Percentiles rank a stretch among this genome's conserved stretches.
Evolutionary conservation across 495 filamentous ascomycete species (phyloP).

Genomic region (Xylaria acuta): DNA sequence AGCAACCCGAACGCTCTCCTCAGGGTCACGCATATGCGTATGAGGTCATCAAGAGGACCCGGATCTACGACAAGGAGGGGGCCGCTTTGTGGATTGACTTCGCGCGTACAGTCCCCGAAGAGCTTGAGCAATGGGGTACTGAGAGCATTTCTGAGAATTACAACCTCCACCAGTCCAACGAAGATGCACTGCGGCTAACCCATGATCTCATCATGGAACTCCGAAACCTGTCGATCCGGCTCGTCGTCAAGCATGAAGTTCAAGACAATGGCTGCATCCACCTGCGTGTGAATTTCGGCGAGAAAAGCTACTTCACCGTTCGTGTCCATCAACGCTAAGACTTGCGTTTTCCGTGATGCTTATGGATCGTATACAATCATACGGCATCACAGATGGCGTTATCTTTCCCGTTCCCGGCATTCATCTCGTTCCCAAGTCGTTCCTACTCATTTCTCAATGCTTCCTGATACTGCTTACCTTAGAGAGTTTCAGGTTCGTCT

Average conservation of each 20-base stretch:
- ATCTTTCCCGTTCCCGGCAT: background rate
- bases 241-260: background rate
- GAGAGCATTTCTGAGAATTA: background rate
- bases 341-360: too few relatives aligned
- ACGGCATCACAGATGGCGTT: background rate
- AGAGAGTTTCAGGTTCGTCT: background rate
- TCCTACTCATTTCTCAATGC: background rate
- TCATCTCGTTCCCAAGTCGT: background rate
- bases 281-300: background rate
- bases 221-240: background rate
- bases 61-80: background rate
- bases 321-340: background rate
- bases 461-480: background rate
- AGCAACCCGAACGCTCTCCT: background rate
- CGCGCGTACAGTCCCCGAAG: background rate
- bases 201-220: background rate
- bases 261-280: background rate
- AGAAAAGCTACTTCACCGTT: background rate
- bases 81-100: background rate
- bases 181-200: background rate
- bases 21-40: background rate
- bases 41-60: background rate
- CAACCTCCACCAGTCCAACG: background rate
- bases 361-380: background rate
- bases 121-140: background rate